These are phyloP conservation scores for Boletus rubroflammeus DNA, from an alignment of 768 basidiomycete species.

Conservation along the genomic window DNA sequence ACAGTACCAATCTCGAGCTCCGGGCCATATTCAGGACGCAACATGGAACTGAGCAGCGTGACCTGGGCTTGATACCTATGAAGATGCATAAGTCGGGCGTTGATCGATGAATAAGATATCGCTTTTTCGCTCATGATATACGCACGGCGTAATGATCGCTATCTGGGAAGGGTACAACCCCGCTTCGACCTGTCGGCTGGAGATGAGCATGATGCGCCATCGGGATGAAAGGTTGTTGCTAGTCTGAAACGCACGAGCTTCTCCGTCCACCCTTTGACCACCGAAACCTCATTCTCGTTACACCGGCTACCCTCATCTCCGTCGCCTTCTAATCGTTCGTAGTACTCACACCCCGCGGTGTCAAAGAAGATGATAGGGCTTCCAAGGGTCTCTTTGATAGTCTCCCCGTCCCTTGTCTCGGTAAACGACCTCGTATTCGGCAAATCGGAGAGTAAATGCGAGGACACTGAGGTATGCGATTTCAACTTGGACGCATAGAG, in stretches of 20 bases:
- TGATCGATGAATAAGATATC: not conserved
- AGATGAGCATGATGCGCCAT: not conserved
- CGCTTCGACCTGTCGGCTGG: conserved; percentile 44
- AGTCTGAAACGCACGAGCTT: conserved; percentile 53
- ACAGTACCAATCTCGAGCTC: conserved; percentile 89
- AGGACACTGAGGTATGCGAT: conserved; percentile 67
- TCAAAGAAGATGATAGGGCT: conserved; percentile 91
- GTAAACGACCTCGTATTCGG: conserved; percentile 43
- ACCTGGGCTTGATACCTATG: conserved; percentile 90
- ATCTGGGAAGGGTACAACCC: conserved; percentile 71
- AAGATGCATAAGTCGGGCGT: not conserved
- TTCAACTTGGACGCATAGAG: conserved; percentile 71
- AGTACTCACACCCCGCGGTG: conserved; percentile 92
- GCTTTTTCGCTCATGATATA: not conserved
- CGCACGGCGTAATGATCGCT: conserved; percentile 83
- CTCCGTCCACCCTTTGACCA: conserved; percentile 81
- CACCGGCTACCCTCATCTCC: conserved; percentile 86
- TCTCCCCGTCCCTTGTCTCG: conserved; percentile 51
- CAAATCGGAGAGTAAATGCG: conserved; percentile 69
- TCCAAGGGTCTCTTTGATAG: conserved; percentile 65
- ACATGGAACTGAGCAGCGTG: conserved; percentile 68
- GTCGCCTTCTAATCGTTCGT: conserved; percentile 74
- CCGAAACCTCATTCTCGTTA: conserved; percentile 92
- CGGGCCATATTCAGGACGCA: conserved; percentile 66
- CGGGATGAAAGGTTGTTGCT: too few species aligned